Evolutionary conservation across 495 filamentous ascomycete genomes (phyloP).

Genomic region (Penicillium crystallinum): DNA sequence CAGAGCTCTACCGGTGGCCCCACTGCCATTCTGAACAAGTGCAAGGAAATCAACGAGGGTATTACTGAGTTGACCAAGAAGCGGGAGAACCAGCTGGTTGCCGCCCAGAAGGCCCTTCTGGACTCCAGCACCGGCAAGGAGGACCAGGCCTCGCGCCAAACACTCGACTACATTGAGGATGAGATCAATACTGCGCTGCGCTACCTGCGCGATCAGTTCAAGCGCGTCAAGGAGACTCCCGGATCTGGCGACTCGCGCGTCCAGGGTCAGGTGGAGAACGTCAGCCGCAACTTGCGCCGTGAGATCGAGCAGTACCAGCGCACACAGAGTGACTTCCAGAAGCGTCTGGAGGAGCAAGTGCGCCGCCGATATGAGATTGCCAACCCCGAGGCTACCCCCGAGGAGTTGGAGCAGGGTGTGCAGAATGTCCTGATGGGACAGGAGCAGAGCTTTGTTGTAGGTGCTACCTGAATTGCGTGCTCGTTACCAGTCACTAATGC

Average conservation of each 20-base stretch:
- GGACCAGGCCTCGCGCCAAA: constrained; percentile 37
- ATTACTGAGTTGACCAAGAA: constrained; percentile 47
- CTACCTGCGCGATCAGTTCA: constrained; percentile 66
- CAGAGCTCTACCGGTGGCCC: constrained; percentile 47
- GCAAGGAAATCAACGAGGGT: constrained; percentile 66
- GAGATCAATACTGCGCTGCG: constrained; percentile 80
- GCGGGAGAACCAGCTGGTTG: constrained; percentile 33
- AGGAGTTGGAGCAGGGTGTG: constrained; percentile 71
- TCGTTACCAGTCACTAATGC: neutral
- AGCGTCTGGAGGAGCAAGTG: constrained; percentile 73
- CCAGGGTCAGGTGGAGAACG: constrained; percentile 68
- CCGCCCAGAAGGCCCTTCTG: constrained; percentile 39
- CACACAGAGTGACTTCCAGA: constrained; percentile 69
- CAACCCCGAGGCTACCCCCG: constrained; percentile 74
- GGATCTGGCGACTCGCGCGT: constrained; percentile 66
- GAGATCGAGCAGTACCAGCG: constrained; percentile 77
- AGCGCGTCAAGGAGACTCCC: constrained; percentile 71
- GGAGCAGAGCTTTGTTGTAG: constrained; percentile 67
- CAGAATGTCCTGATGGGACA: constrained; percentile 61
- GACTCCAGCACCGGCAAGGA: constrained; percentile 44
- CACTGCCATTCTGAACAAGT: constrained; percentile 76
- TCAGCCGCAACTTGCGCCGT: constrained; percentile 70
- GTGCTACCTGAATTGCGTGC: constrained; percentile 1
- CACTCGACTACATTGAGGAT: constrained; percentile 62
- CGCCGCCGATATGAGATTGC: constrained; percentile 88